Evolutionary conservation across 2,329 filamentous ascomycete species (phyloP), one percentile per base, ranked within the genome.

Genomic region (Chaetothyriales sp.): DNA sequence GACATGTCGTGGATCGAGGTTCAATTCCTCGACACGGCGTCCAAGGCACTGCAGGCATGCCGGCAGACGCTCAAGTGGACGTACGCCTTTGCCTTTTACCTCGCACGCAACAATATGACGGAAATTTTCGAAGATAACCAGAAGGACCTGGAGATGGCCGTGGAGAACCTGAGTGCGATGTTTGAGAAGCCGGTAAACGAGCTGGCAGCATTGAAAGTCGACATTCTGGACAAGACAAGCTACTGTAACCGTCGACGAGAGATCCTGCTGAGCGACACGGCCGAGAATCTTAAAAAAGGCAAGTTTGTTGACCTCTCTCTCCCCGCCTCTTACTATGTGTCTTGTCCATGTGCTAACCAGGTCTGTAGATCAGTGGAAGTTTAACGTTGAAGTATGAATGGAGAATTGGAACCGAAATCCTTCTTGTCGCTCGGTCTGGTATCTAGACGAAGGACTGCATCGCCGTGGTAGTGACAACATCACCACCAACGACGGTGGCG

Each of bases 31-130:
- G 86, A 95, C 62, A 83, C 86, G 1, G 92, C 92, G 0, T 95
- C 89, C 0, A 87, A 95, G 64, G 87, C 90, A 2, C 76, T 98
- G 15, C 90, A 96, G 70, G 88, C 87, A 46, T 98, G 92, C 68
- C 85, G 92, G n/a, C 90, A 96, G 70, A 98, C 92, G 0, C 75
- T 98, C 4, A 98, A 98, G 71, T 98, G 92, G 92, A 98, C 92
- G 0, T 98, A 98, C 62, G 92, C 92, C 0, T 98, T 98, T 68
- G 92, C 92, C 1, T 98, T 92, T 66, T 98, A 98, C 64, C 79
- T 98, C n/a, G 83, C 84, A 2, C 81, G 87, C 51, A 96, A 95
- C 74, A 96, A 98, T 63, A 72, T 92, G 51, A 96, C 92, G 0
- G 86, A 90, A 64, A 96, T 98, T 49, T 98, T 98, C 54, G 92